phyloP scores from a whole-genome alignment of 1,284 basidiomycete species.

The Athelia sp. region DNA sequence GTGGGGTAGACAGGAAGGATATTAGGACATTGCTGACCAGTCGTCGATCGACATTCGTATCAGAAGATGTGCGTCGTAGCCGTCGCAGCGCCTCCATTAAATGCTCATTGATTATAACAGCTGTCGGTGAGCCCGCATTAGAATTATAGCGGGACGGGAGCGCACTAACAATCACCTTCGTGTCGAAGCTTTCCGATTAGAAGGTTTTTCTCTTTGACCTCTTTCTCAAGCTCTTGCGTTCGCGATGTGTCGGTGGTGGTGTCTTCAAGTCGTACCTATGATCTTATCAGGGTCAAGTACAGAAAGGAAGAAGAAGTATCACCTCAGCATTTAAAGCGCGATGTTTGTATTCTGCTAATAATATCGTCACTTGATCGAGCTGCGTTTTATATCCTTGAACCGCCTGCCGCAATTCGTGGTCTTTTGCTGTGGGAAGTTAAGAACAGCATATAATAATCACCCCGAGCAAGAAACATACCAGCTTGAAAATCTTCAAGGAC shows the following conservation, averaged over 20 bases:
- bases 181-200: constrained; percentile 91
- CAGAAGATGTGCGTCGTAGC: constrained; percentile 79
- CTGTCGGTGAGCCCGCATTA: constrained; percentile 35
- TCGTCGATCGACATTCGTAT: constrained; percentile 88
- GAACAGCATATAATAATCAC: constrained; percentile 5
- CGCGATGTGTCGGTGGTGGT: constrained; percentile 61
- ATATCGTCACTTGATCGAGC: constrained; percentile 64
- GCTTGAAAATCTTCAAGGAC: constrained; percentile 94
- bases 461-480: constrained; percentile 44
- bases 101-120: constrained; percentile 96
- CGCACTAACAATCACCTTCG: constrained; percentile 60
- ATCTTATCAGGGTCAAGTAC: constrained; percentile 6
- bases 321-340: constrained; percentile 86
- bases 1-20: constrained; percentile 87
- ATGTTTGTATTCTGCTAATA: constrained; percentile 81
- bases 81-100: constrained; percentile 95
- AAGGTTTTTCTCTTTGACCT: constrained; percentile 92
- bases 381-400: constrained; percentile 80
- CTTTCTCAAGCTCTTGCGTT: constrained; percentile 74
- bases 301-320: constrained; percentile 10
- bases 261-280: constrained; percentile 69
- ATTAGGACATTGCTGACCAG: constrained; percentile 94
- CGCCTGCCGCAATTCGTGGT: constrained; percentile 73
- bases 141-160: neutral
- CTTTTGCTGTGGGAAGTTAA: constrained; percentile 47